A percentile compares a stretch with the other conserved stretches of the same genome.
Conservation (phyloP, 108 stramenopile genomes). For the Fragilariopsis cylindrus region DNA sequence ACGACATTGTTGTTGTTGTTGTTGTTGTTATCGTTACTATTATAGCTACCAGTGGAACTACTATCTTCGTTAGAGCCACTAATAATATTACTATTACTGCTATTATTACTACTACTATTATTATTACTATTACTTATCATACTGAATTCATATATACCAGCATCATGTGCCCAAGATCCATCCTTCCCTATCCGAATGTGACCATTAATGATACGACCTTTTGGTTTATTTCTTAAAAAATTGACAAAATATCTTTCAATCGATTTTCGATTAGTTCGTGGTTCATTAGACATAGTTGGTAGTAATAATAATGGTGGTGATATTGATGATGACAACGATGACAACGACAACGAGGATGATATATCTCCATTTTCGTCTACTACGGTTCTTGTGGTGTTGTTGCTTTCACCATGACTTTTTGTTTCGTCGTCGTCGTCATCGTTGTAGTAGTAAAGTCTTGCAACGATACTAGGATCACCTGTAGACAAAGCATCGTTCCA, state of each 20-base stretch:
- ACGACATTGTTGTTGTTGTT: background rate
- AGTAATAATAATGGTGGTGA: constrained; percentile 23
- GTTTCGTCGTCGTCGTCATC: background rate
- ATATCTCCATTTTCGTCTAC: no score
- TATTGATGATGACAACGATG: no score
- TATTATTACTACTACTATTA: background rate
- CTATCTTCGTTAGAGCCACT: background rate
- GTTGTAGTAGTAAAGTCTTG: constrained; percentile 10
- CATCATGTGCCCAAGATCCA: constrained; percentile 45
- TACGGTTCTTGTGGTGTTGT: background rate
- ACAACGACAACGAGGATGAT: background rate
- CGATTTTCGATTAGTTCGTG: constrained; percentile 40
- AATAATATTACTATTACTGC: background rate
- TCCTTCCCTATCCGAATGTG: constrained; percentile 49
- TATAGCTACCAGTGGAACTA: background rate
- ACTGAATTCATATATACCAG: constrained; percentile 64
- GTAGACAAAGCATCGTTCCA: constrained; percentile 45
- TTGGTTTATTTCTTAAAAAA: constrained; percentile 50
- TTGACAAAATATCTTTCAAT: constrained; percentile 49
- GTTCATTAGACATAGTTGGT: constrained; percentile 49
- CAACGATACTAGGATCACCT: constrained; percentile 32
- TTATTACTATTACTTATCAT: constrained; percentile 10
- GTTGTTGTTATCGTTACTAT: background rate
- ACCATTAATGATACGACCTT: constrained; percentile 53
- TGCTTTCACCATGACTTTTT: background rate